Conservation (phyloP, 768 basidiomycete genomes). For the Tricholoma sp. region DNA sequence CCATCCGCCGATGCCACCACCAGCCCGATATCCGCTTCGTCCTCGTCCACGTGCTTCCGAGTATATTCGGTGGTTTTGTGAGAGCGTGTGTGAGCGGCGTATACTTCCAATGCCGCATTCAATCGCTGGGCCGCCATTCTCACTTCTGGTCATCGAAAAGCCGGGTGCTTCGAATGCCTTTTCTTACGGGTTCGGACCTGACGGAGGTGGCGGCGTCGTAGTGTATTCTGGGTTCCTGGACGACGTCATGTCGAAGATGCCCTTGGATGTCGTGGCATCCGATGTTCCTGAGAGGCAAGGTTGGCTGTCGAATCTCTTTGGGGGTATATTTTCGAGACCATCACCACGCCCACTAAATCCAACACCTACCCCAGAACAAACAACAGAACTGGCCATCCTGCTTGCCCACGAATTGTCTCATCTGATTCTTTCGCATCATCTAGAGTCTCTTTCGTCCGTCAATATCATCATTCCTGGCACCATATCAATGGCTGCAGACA, state of each 20-base stretch:
- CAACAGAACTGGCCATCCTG: slow-evolving; percentile 82
- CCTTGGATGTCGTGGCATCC: slow-evolving; percentile 18
- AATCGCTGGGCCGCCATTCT: slow-evolving; percentile 82
- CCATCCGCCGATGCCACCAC: slow-evolving; percentile 68
- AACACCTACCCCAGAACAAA: slow-evolving; percentile 75
- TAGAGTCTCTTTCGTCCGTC: slow-evolving; percentile 84
- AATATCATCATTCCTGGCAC: slow-evolving; percentile 80
- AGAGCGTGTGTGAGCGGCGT: slow-evolving; percentile 41
- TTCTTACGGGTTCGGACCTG: slow-evolving; percentile 90
- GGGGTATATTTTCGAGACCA: slow-evolving; percentile 32
- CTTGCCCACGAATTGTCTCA: slow-evolving; percentile 94
- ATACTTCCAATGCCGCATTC: slow-evolving; percentile 43
- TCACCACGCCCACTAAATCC: slow-evolving; percentile 33
- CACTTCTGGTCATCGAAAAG: slow-evolving; percentile 83
- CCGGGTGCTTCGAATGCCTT: slow-evolving; percentile 87
- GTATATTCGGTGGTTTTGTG: slow-evolving; percentile 54
- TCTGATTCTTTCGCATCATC: slow-evolving; percentile 83
- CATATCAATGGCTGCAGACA: slow-evolving; percentile 70
- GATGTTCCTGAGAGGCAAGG: slow-evolving; percentile 25
- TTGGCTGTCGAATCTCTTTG: slow-evolving; percentile 46
- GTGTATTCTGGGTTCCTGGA: slow-evolving; percentile 93
- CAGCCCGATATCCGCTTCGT: slow-evolving; percentile 74
- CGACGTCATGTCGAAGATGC: slow-evolving; percentile 60
- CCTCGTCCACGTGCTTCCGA: slow-evolving; percentile 80
- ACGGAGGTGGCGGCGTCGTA: slow-evolving; percentile 90